phyloP scores from a whole-genome alignment of 2,329 filamentous ascomycete species.

The Colletotrichum tamarilloi region DNA sequence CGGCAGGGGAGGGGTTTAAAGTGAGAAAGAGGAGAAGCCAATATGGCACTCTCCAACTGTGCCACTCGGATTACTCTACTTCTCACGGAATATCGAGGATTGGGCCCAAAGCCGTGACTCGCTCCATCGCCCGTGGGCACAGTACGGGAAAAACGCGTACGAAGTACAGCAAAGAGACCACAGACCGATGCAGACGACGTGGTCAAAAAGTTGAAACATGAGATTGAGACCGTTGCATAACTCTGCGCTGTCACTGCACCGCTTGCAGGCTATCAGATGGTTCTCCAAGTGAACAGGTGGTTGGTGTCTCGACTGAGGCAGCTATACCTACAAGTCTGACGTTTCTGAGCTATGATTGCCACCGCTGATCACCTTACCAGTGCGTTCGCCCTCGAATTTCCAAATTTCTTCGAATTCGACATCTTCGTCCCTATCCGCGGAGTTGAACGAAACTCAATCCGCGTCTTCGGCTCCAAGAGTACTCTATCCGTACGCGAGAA shows the following conservation, averaged over 20 bases:
- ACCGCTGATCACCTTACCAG: background rate
- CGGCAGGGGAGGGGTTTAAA: background rate
- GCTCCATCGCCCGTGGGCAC: background rate
- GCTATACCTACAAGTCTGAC: background rate
- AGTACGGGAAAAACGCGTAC: background rate
- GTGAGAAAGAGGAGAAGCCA: background rate
- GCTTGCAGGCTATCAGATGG: background rate
- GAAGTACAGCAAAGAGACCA: background rate
- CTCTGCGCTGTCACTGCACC: background rate
- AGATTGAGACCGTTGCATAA: background rate
- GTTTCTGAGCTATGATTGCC: background rate
- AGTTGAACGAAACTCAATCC: background rate
- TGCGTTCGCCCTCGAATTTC: background rate
- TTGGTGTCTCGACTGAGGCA: background rate
- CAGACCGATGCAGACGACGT: background rate
- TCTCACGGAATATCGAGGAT: background rate
- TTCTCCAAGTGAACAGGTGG: background rate
- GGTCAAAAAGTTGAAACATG: background rate
- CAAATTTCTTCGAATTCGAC: background rate
- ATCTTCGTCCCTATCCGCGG: background rate
- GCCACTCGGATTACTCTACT: conserved; percentile 7
- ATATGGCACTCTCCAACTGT: conserved; percentile 8
- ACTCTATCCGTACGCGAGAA: background rate
- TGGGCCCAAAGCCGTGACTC: background rate
- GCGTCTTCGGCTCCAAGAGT: background rate